Percentiles rank a stretch among this genome's conserved stretches.
Evolutionary conservation across 805 yeast species (phyloP).

Genomic region (Pichia exigua): DNA sequence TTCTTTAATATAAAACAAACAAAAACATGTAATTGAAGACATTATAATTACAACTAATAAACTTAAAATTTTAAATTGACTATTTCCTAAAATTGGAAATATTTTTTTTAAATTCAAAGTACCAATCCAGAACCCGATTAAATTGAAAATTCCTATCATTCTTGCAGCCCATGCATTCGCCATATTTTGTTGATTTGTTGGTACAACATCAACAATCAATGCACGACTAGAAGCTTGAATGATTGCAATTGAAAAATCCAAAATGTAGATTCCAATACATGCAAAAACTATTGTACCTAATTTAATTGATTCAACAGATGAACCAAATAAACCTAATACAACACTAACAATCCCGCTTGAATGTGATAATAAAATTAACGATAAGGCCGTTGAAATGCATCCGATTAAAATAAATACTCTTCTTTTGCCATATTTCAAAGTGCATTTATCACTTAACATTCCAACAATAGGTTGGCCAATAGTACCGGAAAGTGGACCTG

Average conservation of each 20-base stretch:
- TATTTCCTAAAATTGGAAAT: constrained; percentile 36
- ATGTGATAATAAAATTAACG: constrained; percentile 39
- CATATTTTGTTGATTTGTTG: constrained; percentile 45
- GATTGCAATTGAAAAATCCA: constrained; percentile 50
- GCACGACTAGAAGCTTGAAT: constrained; percentile 59
- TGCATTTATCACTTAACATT: constrained; percentile 44
- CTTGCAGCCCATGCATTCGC: constrained; percentile 66
- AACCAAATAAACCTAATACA: constrained; percentile 21
- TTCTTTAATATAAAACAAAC: constrained; percentile 39
- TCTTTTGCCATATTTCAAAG: constrained; percentile 40
- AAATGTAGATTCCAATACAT: constrained; percentile 41
- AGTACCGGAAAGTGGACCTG: constrained; percentile 59
- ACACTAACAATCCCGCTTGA: constrained; percentile 34
- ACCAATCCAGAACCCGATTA: constrained; percentile 48
- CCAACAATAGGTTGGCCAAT: constrained; percentile 62
- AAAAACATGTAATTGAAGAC: constrained; percentile 31
- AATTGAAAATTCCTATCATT: constrained; percentile 53
- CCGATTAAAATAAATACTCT: constrained; percentile 54
- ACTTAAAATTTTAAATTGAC: constrained; percentile 47
- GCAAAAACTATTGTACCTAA: constrained; percentile 40
- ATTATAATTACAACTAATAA: constrained; percentile 36
- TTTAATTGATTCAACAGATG: constrained; percentile 21
- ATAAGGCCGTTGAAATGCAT: constrained; percentile 37
- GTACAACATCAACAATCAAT: constrained; percentile 52
- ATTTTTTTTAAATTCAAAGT: constrained; percentile 34